These are phyloP conservation scores for Cryptosporidium ryanae DNA, from an alignment of 169 alveolate species.

Conservation along the genomic window DNA sequence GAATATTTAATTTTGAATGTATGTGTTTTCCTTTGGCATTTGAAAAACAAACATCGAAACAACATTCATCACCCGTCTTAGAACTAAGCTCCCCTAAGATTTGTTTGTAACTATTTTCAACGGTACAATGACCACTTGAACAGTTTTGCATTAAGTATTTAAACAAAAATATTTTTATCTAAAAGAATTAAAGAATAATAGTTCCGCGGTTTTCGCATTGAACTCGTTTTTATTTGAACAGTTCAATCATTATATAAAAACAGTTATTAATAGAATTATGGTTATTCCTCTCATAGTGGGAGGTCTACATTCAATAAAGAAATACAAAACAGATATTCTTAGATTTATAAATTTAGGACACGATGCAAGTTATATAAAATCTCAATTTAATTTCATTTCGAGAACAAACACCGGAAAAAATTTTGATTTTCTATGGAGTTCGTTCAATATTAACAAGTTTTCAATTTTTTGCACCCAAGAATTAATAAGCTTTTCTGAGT, in stretches of 20 bases:
- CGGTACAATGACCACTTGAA: background rate
- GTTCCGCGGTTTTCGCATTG: too few species aligned
- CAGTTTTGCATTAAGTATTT: constrained; percentile 15
- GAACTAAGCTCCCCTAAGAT: constrained; percentile 15
- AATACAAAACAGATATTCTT: background rate
- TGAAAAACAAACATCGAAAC: constrained; percentile 23
- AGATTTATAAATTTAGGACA: background rate
- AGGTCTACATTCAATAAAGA: background rate
- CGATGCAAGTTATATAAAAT: too few species aligned
- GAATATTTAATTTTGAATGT: constrained; percentile 26
- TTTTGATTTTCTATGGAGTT: too few species aligned
- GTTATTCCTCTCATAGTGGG: too few species aligned
- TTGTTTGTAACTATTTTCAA: constrained; percentile 6
- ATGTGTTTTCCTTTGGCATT: constrained; percentile 49
- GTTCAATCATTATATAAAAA: background rate
- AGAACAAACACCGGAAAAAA: too few species aligned
- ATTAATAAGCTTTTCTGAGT: constrained; percentile 1
- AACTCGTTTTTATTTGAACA: too few species aligned
- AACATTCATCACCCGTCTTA: background rate
- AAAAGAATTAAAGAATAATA: too few species aligned
- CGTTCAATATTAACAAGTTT: background rate
- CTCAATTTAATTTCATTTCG: too few species aligned
- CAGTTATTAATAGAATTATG: too few species aligned
- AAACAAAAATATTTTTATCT: too few species aligned
- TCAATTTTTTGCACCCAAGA: constrained; percentile 16